These are phyloP conservation scores for Phytophthora europaea DNA, from an alignment of 352 stramenopile species.

Conservation along the genomic window DNA sequence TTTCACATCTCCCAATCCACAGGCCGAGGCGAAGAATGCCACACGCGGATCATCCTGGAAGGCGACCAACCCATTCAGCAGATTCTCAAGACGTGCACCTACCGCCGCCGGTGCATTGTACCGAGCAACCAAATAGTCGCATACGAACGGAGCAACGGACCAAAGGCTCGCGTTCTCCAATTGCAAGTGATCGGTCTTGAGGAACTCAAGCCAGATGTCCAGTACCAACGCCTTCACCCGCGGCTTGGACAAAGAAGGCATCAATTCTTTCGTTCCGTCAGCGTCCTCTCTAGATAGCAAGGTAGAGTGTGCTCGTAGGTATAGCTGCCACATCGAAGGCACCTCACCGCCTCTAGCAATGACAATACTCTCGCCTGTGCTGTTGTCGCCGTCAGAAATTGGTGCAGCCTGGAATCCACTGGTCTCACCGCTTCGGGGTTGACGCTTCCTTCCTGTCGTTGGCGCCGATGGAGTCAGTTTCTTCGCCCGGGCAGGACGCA, in stretches of 20 bases:
- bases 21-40: constrained; percentile 68
- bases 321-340: constrained; percentile 51
- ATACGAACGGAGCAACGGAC: constrained; percentile 73
- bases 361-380: constrained; percentile 22
- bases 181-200: constrained; percentile 74
- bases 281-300: constrained; percentile 27
- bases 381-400: constrained; percentile 16
- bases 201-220: constrained; percentile 81
- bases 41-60: constrained; percentile 65
- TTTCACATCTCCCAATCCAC: constrained; percentile 45
- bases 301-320: constrained; percentile 36
- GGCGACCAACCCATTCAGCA: constrained; percentile 53
- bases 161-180: constrained; percentile 61
- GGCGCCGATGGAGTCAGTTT: constrained; percentile 12
- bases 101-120: constrained; percentile 65
- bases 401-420: constrained; percentile 5
- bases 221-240: constrained; percentile 58
- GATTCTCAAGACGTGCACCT: constrained; percentile 58
- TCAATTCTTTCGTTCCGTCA: constrained; percentile 12
- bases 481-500: constrained; percentile 29
- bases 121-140: constrained; percentile 70
- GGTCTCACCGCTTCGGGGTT: constrained; percentile 21
- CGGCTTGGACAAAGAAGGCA: constrained; percentile 43
- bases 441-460: constrained; percentile 25
- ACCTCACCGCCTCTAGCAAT: constrained; percentile 35